These are phyloP conservation scores for Sporothrix globosa DNA, from an alignment of 2,329 filamentous ascomycete genomes.

Conservation along the genomic window DNA sequence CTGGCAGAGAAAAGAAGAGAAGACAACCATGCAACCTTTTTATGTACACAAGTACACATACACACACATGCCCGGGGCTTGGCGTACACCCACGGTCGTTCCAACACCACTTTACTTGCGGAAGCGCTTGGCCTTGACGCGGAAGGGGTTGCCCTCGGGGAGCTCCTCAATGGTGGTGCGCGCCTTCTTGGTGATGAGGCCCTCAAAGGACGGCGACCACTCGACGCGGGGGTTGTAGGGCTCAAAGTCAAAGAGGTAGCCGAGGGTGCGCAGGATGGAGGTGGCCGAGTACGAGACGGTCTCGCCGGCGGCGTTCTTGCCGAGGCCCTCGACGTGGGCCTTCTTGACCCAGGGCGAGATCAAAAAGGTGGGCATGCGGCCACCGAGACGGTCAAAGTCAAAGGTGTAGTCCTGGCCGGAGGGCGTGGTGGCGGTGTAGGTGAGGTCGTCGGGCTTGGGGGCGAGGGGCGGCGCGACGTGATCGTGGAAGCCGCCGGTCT, in stretches of 20 bases:
- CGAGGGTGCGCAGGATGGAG: conserved; percentile 49
- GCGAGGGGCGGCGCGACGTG: conserved; percentile 50
- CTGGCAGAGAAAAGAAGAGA: too few species aligned
- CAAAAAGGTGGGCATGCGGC: conserved; percentile 49
- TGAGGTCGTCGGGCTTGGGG: conserved; percentile 46
- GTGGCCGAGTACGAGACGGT: conserved; percentile 48
- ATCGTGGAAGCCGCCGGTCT: conserved; percentile 53
- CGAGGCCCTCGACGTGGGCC: conserved; percentile 47
- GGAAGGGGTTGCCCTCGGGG: conserved; percentile 30
- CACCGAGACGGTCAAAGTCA: conserved; percentile 48
- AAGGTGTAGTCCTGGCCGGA: conserved; percentile 46
- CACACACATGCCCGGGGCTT: too few species aligned
- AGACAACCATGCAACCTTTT: too few species aligned
- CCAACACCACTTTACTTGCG: background rate
- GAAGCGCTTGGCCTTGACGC: conserved; percentile 21
- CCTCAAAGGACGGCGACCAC: conserved; percentile 46
- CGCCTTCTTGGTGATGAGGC: conserved; percentile 34
- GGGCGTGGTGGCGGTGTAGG: conserved; percentile 45
- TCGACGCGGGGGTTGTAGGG: conserved; percentile 46
- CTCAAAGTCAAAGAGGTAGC: conserved; percentile 49
- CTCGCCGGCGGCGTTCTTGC: conserved; percentile 44
- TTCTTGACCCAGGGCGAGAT: conserved; percentile 51
- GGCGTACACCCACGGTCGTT: too few species aligned
- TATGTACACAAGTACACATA: too few species aligned
- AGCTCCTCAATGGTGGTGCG: conserved; percentile 30